Conservation (phyloP, 441 rosid species). For the Populus hybrid region DNA sequence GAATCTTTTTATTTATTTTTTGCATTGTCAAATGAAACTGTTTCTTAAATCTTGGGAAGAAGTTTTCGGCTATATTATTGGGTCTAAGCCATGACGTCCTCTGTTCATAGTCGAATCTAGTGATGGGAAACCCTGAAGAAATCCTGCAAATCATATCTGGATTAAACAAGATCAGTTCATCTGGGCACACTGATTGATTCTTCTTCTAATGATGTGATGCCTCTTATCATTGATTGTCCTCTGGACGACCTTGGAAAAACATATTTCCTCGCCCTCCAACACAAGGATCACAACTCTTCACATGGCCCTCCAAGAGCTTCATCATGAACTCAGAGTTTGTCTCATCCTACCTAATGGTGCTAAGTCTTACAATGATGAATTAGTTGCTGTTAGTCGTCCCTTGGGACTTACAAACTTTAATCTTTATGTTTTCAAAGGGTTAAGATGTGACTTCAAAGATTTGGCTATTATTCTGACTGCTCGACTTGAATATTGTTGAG, state of each 20-base stretch:
- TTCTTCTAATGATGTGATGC: background rate
- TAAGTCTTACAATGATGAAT: background rate
- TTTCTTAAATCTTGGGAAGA: background rate
- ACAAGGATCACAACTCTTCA: background rate
- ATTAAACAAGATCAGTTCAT: background rate
- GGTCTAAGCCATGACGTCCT: background rate
- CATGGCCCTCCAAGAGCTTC: background rate
- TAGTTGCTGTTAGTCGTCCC: background rate
- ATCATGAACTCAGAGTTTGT: background rate
- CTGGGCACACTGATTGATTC: background rate
- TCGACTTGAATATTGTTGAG: background rate
- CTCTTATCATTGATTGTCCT: background rate
- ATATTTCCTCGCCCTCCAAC: too few relatives aligned
- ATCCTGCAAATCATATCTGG: background rate
- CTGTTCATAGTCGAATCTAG: background rate
- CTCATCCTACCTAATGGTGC: background rate
- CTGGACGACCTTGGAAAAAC: background rate
- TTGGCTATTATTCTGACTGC: background rate
- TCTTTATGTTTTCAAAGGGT: background rate
- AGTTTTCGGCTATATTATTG: background rate
- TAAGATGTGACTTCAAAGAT: background rate
- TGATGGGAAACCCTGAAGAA: background rate
- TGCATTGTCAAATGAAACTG: background rate
- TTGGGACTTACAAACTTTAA: background rate
- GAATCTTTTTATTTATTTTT: background rate